Evolutionary conservation across 371 early-diverging fungal species (phyloP).

Genomic region (Rhizopus microsporus): DNA sequence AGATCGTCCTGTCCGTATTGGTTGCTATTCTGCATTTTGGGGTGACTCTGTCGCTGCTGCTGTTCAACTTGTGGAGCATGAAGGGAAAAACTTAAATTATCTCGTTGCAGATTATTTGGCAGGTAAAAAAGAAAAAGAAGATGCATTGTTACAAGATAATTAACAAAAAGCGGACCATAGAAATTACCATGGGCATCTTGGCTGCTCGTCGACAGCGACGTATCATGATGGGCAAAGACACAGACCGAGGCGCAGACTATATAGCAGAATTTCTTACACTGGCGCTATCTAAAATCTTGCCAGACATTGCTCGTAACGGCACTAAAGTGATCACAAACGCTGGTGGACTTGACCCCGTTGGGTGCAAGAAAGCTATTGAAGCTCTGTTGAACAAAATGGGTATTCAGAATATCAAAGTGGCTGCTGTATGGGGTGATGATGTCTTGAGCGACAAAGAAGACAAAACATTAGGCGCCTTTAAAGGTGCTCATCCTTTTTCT

Average conservation of each 20-base stretch:
- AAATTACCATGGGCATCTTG: slow-evolving; percentile 78
- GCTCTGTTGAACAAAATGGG: slow-evolving; percentile 48
- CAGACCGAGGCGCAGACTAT: slow-evolving; percentile 59
- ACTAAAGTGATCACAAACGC: slow-evolving; percentile 77
- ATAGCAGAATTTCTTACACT: slow-evolving; percentile 65
- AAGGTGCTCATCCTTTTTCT: slow-evolving; percentile 55
- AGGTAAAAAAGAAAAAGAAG: slow-evolving; percentile 35
- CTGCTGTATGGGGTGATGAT: slow-evolving; percentile 74
- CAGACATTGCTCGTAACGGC: slow-evolving; percentile 56
- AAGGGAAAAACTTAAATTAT: slow-evolving; percentile 72
- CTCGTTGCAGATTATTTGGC: slow-evolving; percentile 71
- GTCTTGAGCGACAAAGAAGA: slow-evolving; percentile 37
- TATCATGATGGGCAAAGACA: slow-evolving; percentile 47
- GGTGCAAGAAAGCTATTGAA: slow-evolving; percentile 71
- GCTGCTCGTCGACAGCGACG: slow-evolving; percentile 59
- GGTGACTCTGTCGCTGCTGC: slow-evolving; percentile 72
- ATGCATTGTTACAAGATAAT: no score
- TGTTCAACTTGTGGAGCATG: slow-evolving; percentile 66
- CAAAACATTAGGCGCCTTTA: slow-evolving; percentile 31
- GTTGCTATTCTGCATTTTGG: slow-evolving; percentile 77
- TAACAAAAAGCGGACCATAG: slow-evolving; percentile 25
- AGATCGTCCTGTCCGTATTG: slow-evolving; percentile 59
- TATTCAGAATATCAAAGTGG: slow-evolving; percentile 55
- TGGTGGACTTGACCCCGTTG: slow-evolving; percentile 73
- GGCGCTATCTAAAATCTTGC: slow-evolving; percentile 56